Evolutionary conservation across 352 stramenopile species (phyloP).

Genomic region (Pythium biforme): DNA sequence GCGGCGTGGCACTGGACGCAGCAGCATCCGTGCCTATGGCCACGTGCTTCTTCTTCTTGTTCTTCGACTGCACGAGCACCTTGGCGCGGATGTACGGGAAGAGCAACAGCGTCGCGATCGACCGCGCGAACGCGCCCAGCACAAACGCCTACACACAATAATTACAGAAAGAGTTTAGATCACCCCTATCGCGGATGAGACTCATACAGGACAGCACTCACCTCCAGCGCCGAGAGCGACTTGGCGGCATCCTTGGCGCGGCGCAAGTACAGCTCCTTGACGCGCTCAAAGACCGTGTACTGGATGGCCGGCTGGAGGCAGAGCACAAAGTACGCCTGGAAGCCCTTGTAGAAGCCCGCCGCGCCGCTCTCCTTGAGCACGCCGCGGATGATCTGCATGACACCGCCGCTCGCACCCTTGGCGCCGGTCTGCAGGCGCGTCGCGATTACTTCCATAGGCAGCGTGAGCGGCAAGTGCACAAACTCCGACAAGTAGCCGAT

Average conservation of each 20-base stretch:
- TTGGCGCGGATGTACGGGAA: conserved; percentile 97
- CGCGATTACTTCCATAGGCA: conserved; percentile 89
- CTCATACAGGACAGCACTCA: conserved; percentile 14
- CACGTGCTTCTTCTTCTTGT: conserved; percentile 48
- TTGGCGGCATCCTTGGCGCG: conserved; percentile 58
- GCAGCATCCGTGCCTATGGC: conserved; percentile 13
- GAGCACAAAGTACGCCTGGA: conserved; percentile 92
- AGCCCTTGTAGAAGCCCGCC: conserved; percentile 83
- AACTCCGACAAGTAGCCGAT: conserved; percentile 86
- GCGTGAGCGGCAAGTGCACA: conserved; percentile 71
- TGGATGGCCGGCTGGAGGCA: conserved; percentile 97
- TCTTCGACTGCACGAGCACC: conserved; percentile 91
- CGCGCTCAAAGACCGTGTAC: conserved; percentile 95
- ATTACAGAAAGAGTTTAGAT: conserved; percentile 18
- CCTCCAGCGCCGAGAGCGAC: conserved; percentile 64
- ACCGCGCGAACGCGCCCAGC: conserved; percentile 92
- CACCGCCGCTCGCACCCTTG: conserved; percentile 34
- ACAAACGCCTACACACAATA: conserved; percentile 88
- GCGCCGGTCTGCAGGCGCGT: conserved; percentile 78
- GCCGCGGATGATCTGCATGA: conserved; percentile 58
- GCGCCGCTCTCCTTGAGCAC: conserved; percentile 72
- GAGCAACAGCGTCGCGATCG: conserved; percentile 93
- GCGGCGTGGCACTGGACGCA: conserved; percentile 14
- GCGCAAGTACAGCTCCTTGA: conserved; percentile 70
- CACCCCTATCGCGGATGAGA: too few species aligned